Evolutionary conservation across 1,284 basidiomycete genomes (phyloP).

Genomic region (Rhodofomes roseus): DNA sequence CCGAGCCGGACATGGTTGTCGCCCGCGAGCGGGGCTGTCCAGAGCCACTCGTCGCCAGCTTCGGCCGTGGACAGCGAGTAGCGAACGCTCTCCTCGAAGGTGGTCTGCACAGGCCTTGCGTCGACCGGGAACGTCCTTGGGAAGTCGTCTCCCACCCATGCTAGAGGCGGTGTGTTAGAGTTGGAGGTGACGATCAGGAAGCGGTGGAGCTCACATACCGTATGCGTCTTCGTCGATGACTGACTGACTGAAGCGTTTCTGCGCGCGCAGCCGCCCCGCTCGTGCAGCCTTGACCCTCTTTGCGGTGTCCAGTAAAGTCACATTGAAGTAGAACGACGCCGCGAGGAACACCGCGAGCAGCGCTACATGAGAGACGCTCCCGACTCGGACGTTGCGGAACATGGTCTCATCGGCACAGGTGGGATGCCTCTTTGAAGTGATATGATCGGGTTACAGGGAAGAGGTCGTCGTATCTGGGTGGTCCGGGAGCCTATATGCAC

Average conservation of each 20-base stretch:
- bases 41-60: conserved; percentile 26
- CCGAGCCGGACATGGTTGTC: conserved; percentile 30
- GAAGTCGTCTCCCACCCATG: conserved; percentile 5
- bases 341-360: conserved; percentile 3
- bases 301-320: conserved; percentile 4
- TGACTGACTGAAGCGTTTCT: background rate
- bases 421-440: too few relatives aligned
- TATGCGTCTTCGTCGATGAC: background rate
- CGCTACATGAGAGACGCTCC: background rate
- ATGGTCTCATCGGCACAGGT: background rate
- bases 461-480: too few relatives aligned
- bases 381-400: background rate
- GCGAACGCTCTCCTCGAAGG: conserved; percentile 16
- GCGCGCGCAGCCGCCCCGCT: background rate
- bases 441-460: too few relatives aligned
- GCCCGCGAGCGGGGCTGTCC: conserved; percentile 22
- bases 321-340: conserved; percentile 9
- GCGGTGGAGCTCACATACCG: background rate
- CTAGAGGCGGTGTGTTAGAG: background rate
- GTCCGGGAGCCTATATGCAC: too few relatives aligned
- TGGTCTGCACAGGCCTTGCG: background rate
- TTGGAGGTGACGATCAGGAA: background rate
- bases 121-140: conserved; percentile 3
- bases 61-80: conserved; percentile 19
- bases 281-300: conserved; percentile 1